Conservation (phyloP, 75 land plant genomes). For the Pseudotsuga menziesii region DNA sequence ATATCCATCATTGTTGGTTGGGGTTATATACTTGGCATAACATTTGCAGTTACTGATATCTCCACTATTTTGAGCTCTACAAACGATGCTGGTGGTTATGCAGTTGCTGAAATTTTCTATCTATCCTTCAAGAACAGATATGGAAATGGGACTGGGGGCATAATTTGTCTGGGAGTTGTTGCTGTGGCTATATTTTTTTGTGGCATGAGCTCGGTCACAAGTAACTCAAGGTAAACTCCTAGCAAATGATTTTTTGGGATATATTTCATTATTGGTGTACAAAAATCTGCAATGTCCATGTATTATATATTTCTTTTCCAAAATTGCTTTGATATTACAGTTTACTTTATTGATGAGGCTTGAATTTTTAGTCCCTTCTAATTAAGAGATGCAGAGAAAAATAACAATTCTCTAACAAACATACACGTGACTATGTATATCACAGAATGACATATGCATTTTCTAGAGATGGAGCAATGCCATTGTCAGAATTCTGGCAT, state of each 20-base stretch:
- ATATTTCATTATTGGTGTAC: not conserved
- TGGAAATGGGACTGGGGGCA: constrained; percentile 85
- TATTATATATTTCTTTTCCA: not conserved
- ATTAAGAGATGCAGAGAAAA: not conserved
- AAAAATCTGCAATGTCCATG: not conserved
- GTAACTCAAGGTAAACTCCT: constrained; percentile 73
- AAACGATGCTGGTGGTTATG: constrained; percentile 91
- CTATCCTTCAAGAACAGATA: constrained; percentile 71
- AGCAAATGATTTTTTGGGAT: not conserved
- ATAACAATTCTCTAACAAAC: not conserved
- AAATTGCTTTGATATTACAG: not conserved
- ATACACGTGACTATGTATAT: constrained; percentile 3
- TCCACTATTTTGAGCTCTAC: constrained; percentile 40
- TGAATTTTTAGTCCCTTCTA: not conserved
- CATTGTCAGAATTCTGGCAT: constrained; percentile 76
- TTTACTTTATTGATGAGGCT: not conserved
- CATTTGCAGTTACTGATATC: constrained; percentile 72
- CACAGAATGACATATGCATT: constrained; percentile 95
- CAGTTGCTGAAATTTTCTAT: constrained; percentile 82
- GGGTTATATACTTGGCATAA: constrained; percentile 79
- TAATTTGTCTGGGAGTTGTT: constrained; percentile 69
- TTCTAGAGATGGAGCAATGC: constrained; percentile 97
- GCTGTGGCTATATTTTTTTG: constrained; percentile 90
- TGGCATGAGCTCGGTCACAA: constrained; percentile 89
- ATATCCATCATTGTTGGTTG: constrained; percentile 72